Evolutionary conservation across 1,284 basidiomycete genomes (phyloP), one percentile per base, ranked within the genome.

Genomic region (Ganoderma lingzhi): DNA sequence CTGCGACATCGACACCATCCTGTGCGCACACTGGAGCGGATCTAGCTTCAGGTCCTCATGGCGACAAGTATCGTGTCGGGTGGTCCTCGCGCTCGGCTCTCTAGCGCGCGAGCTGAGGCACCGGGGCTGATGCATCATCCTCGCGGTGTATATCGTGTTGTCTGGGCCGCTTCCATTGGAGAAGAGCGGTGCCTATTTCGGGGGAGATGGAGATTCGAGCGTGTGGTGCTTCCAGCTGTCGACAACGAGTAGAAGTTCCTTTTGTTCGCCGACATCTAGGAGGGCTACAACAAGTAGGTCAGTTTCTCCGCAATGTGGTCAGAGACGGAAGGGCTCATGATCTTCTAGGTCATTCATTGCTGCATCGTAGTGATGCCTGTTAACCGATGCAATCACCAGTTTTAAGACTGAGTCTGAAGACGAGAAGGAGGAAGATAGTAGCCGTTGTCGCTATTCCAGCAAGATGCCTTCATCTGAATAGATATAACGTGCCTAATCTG

Each of bases 51-150:
- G 51, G 63, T 74, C 71, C 45, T 62, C 48, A 23, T 51, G 65
- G 12, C 69, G 71, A 55, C 76, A 73, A 76, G 48, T 74, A 74
- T 17, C 65, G 63, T n/a, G 69, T 61, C 19, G 62, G 64, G 35
- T 71, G 60, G 3, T 44, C 61, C 55, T 65, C 53, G 60, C 69
- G 69, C 37, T 63, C 69, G 41, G 23, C 41, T 39, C 44, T 37
- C 8, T 64, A 66, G 6, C 64, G 59, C 12, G 45, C 63, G 53
- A 72, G 59, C 62, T 74, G 70, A 76, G 69, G 66, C 75, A 76
- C 41, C 71, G 70, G 17, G 74, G 71, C 53, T 76, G 71, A 67
- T 76, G 75, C 63, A 76, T 70, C 69, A 76, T 69, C 35, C 71
- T 63, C 41, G 74, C 71, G 15, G 73, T 76, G 67, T 73, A 72